These are phyloP conservation scores for Hypomontagnella monticulosa DNA, from an alignment of 495 filamentous ascomycete genomes.

Conservation along the genomic window DNA sequence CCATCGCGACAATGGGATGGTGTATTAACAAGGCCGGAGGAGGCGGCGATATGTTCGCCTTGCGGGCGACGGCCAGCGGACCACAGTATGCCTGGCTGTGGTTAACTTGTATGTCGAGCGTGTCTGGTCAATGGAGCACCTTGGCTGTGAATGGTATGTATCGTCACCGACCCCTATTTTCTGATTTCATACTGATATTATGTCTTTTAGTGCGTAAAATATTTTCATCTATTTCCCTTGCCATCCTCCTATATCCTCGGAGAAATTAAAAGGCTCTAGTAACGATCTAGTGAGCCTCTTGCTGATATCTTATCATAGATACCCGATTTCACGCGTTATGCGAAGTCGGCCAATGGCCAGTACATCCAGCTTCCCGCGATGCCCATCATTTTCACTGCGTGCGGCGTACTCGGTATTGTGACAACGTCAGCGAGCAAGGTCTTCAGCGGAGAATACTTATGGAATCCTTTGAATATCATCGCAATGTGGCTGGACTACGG, in stretches of 20 bases:
- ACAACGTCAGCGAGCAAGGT: constrained; percentile 61
- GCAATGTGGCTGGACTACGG: constrained; percentile 56
- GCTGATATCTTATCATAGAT: constrained; percentile 37
- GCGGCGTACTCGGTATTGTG: constrained; percentile 61
- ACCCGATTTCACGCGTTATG: constrained; percentile 70
- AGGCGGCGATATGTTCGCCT: constrained; percentile 55
- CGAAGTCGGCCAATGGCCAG: constrained; percentile 60
- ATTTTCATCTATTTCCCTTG: too few species aligned
- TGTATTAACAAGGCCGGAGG: constrained; percentile 59
- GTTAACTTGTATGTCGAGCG: constrained; percentile 56
- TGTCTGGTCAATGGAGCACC: constrained; percentile 56
- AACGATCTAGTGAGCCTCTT: too few species aligned
- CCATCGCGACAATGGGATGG: constrained; percentile 65
- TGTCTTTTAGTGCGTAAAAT: too few species aligned
- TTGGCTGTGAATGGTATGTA: constrained; percentile 54
- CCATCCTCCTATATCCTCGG: too few species aligned
- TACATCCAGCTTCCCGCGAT: constrained; percentile 67
- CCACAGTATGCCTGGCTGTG: constrained; percentile 53
- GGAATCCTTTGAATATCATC: constrained; percentile 66
- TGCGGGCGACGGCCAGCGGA: constrained; percentile 54
- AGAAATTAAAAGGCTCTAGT: too few species aligned
- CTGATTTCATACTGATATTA: too few species aligned
- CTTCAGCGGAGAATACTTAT: constrained; percentile 62
- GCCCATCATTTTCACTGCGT: constrained; percentile 67
- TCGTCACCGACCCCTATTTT: too few species aligned